These are phyloP conservation scores for Didymella sp. DNA, from an alignment of 2,329 filamentous ascomycete species.

Conservation along the genomic window DNA sequence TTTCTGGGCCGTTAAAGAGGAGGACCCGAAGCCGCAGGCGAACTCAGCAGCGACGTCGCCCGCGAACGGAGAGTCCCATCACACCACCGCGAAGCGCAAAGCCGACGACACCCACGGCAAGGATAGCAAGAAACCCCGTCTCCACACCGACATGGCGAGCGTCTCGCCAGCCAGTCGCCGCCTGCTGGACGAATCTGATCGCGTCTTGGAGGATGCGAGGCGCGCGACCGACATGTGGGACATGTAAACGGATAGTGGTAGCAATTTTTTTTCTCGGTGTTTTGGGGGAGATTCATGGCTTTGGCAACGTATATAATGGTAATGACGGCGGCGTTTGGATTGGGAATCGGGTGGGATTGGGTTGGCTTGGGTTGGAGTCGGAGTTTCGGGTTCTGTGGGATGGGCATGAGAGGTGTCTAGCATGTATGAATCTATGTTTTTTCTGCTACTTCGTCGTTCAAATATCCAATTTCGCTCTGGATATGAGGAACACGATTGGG, in stretches of 20 bases:
- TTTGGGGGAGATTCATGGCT: not conserved
- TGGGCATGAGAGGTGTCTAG: not conserved
- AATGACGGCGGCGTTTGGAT: not conserved
- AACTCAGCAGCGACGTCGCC: too few relatives aligned
- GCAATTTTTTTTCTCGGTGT: not conserved
- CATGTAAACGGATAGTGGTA: not conserved
- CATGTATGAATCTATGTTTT: not conserved
- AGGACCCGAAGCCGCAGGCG: not conserved
- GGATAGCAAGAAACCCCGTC: not conserved
- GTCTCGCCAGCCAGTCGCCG: not conserved
- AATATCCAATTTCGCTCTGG: too few relatives aligned
- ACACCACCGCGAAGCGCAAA: not conserved
- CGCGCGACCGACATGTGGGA: not conserved
- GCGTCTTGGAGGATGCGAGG: not conserved
- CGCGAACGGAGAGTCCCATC: too few relatives aligned
- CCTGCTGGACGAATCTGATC: not conserved
- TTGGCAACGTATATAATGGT: not conserved
- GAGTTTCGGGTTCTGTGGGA: too few relatives aligned
- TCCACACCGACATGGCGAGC: not conserved
- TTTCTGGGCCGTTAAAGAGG: slow-evolving; percentile 29
- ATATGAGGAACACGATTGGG: too few relatives aligned
- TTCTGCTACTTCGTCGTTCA: too few relatives aligned
- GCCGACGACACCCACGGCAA: not conserved
- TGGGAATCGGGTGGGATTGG: not conserved
- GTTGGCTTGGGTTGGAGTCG: too few relatives aligned